phyloP scores from a whole-genome alignment of 2,329 filamentous ascomycete species.

The Diaporthe australafricana region DNA sequence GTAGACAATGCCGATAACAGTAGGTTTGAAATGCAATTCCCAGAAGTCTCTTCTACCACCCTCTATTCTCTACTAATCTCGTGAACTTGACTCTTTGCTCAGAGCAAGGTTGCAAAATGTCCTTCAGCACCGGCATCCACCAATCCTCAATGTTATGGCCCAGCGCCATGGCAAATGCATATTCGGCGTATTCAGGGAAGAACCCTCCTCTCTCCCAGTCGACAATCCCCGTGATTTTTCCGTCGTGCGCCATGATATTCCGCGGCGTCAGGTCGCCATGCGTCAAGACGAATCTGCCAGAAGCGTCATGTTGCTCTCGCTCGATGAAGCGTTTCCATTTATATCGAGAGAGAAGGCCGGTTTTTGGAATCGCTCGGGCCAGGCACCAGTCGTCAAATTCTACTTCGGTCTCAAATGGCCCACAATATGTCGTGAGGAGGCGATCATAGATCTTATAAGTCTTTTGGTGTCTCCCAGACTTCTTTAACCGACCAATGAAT shows the following conservation, averaged over 20 bases:
- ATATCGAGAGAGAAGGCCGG: not conserved
- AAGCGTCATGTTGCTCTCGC: conserved; percentile 11
- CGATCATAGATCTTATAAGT: not conserved
- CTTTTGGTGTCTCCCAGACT: conserved; percentile 9
- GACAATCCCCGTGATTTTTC: conserved; percentile 31
- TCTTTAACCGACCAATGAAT: conserved; percentile 32
- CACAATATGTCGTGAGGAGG: not conserved
- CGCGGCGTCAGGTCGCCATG: conserved; percentile 27
- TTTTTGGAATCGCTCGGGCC: conserved; percentile 2
- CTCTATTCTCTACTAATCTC: not conserved
- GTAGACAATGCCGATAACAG: too few relatives aligned
- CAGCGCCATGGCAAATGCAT: conserved; percentile 32
- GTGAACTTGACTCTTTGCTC: conserved; percentile 7
- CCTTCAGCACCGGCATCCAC: conserved; percentile 29
- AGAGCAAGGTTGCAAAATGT: conserved; percentile 6
- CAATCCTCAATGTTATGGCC: conserved; percentile 28
- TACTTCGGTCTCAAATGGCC: conserved; percentile 31
- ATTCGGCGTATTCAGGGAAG: conserved; percentile 37
- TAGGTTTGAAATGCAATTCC: too few relatives aligned
- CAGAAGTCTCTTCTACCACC: not conserved
- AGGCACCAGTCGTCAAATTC: conserved; percentile 35
- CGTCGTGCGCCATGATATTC: conserved; percentile 32
- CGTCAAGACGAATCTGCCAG: conserved; percentile 13
- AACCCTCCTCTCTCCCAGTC: conserved; percentile 38
- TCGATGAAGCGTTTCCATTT: conserved; percentile 24